Base-by-base conservation (phyloP, 768 basidiomycete species). In the Termitomyces sp. region DNA sequence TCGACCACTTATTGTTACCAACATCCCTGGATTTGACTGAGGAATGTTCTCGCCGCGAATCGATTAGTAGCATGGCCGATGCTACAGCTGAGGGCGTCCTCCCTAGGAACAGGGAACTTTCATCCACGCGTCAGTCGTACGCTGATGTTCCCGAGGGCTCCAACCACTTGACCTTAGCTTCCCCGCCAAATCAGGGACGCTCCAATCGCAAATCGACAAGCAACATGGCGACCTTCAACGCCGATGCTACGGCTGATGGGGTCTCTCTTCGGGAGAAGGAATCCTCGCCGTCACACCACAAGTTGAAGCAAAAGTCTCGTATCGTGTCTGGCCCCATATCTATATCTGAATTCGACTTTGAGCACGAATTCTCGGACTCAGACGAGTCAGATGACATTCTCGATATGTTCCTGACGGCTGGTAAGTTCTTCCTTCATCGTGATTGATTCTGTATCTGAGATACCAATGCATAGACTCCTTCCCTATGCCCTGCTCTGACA, bases 31-130 rank as follows among this genome's bases (percentile, higher is more conserved):
- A 70, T 55, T 37, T 51, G 16, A 45, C 34, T 2, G 45, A 55
- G 41, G 70, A 76, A 57, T 58, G 69, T 48, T 63, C 68, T 25
- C 63, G 64, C 52, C 75, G 77, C 25, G 64, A 64, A 28, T 85
- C 84, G 5, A 70, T 79, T 50, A 76, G 74, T 45, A 86, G 83
- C 60, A 68, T 86, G 49, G 77, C 78, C 27, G 79, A 78, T 34
- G 70, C 73, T 40, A 85, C 85, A 4, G 78, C 79, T 1, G 82
- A 87, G 28, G 85, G 80, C 11, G 70, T 86, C 47, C 72, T 85
- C 54, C 79, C 80, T 9, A 75, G 72, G 42, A 59, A 56, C 32
- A 57, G 57, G 60, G 32, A 45, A 30, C 37, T 14, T 21, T 48
- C 32, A 14, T 12, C 30, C 8, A 48, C 21, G 14, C 47, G 47